Evolutionary conservation across 2,329 filamentous ascomycete genomes (phyloP), one percentile per base, ranked within the genome.

Genomic region (Apiospora pterosperma): DNA sequence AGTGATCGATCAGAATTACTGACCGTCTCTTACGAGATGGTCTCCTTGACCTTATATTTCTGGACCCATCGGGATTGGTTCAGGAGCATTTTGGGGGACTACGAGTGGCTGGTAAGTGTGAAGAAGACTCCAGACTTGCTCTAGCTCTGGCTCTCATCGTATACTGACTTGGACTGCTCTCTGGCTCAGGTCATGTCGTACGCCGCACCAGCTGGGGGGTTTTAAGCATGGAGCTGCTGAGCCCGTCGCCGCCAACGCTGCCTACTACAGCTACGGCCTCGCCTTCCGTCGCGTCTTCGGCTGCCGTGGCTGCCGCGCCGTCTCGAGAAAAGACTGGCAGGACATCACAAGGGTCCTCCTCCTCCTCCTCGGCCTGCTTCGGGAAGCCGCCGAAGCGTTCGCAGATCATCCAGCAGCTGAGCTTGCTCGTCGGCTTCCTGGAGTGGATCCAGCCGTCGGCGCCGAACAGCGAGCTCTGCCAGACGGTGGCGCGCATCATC

Each of bases 1-100:
- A 67, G 71, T 0, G 73, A 76, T 19, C 70, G 77, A 4, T 74
- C 75, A 0, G 73, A 78, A 5, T 69, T 81, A 8, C 71, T 83
- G 7, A 68, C 75, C 0, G 76, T 78, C 16, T 81, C 79, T 39
- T 78, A 77, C 11, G 77, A 81, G 66, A 79, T 83, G 74, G 78
- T 83, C 0, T 75, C 77, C 1, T 68, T 80, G 11, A 81, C 79
- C 0, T 71, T 82, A 5, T 66, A 78, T 4, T 76, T 82, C 38
- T 83, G 81, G 81, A 81, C 79, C 0, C 80, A 82, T 36, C 75
- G 80, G 59, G 80, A 83, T 62, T 74, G 78, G 1, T 77, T 83
- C 44, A 68, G 73, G 6, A 36, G 73, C 16, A 71, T 79, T 19
- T 74, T 78, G 6, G 73, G 76, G 4, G 76, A 81, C 41, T 81